Base-by-base conservation (phyloP, 2,329 filamentous ascomycete genomes). In the Pseudopithomyces maydicus region DNA sequence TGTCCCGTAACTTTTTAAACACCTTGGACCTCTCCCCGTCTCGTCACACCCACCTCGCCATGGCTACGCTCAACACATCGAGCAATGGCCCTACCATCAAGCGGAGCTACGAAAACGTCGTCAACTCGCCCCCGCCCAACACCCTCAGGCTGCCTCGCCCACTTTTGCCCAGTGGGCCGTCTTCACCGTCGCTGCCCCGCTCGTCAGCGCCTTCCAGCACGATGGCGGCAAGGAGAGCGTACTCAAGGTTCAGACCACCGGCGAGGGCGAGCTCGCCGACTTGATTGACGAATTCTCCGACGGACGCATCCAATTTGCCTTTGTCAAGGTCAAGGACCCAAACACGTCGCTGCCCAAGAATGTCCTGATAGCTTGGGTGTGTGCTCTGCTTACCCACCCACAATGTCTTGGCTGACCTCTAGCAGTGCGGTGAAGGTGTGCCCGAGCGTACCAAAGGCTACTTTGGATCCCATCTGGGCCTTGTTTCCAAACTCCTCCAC, bases 391-490 rank as follows among this genome's bases (percentile, higher is more conserved):
- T 6, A 20, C 2, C 32, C 20, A 7, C 15, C n/a, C 2, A 15
- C 14, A 17, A 6, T 4, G 14, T 17, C 26, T 29, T 17, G 12
- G 33, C 61, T 66, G 54, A 65, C 36, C 47, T n/a, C 6, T 51
- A 42, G 50, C 62, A 84, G 90, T 99, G 95, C 76, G 95, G 95
- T 65, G 94, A 96, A 73, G 95, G 95, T 67, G 95, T 99, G 15
- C 95, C 95, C n/a, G 95, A 99, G 79, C 85, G 94, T 70, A 98
- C 94, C 59, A 99, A 98, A 80, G 95, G 95, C 64, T 98, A 98
- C 79, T 99, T 99, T 75, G 97, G 92, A 65, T 97, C 92, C 79
- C 94, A 99, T 78, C 82, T 95, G 46, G 88, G 90, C 58, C 89
- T 92, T 46, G 92, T 98, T 36, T 88, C 92, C 60, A 97, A 97